Conservation (phyloP, 176 grass and related monocot species). For the Bolboschoenus planiculmis region DNA sequence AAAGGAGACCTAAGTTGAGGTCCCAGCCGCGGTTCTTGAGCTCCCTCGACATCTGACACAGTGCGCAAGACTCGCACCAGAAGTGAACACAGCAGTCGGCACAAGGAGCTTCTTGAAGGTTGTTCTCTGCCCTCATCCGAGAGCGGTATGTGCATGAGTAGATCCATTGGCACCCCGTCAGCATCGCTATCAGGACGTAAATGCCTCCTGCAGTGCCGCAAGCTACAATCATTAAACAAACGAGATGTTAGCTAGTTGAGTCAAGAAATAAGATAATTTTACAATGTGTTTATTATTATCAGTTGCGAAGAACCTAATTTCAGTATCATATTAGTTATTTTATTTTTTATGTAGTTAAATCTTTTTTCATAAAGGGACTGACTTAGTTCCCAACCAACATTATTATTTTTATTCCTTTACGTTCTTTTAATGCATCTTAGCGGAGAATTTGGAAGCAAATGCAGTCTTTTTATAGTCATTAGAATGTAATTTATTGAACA, state of each 20-base stretch:
- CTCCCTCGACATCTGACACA: slow-evolving; percentile 63
- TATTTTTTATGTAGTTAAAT: neutral
- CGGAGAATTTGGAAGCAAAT: neutral
- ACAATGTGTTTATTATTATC: neutral
- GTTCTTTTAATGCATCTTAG: neutral
- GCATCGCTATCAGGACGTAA: slow-evolving; percentile 12
- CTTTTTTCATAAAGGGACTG: neutral
- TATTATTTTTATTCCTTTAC: neutral
- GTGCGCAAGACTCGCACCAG: slow-evolving; percentile 49
- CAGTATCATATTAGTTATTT: neutral
- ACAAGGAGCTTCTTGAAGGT: slow-evolving; percentile 37
- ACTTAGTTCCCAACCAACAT: neutral
- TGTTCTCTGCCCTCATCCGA: slow-evolving; percentile 38
- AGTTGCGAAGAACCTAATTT: neutral
- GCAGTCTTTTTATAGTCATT: neutral
- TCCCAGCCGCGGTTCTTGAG: slow-evolving; percentile 54
- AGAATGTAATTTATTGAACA: neutral
- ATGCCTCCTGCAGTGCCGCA: slow-evolving; percentile 42
- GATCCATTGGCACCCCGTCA: slow-evolving; percentile 29
- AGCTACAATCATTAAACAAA: slow-evolving; percentile 17
- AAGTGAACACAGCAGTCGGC: slow-evolving; percentile 58
- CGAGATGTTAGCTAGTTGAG: neutral
- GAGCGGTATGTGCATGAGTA: slow-evolving; percentile 55
- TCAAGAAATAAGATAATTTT: neutral
- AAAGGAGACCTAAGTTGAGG: slow-evolving; percentile 31